phyloP scores from a whole-genome alignment of 2,329 filamentous ascomycete genomes.

The Nothophoma quercina region DNA sequence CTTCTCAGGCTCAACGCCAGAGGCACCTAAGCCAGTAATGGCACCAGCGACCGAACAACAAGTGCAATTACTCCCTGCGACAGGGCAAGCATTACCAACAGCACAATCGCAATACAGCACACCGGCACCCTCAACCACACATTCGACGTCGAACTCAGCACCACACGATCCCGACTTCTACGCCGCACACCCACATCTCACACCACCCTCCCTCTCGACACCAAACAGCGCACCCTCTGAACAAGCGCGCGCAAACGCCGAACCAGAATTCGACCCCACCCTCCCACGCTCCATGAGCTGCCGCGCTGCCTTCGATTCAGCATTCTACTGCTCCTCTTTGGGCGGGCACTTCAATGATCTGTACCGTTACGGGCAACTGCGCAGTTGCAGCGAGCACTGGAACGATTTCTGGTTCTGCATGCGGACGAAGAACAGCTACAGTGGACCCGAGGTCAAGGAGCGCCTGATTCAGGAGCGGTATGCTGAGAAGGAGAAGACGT shows the following conservation, averaged over 20 bases:
- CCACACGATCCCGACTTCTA: slow-evolving; percentile 61
- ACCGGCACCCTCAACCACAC: slow-evolving; percentile 25
- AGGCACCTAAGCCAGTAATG: slow-evolving; percentile 18
- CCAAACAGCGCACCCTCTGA: slow-evolving; percentile 9
- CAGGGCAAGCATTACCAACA: slow-evolving; percentile 22
- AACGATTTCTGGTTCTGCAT: slow-evolving; percentile 98
- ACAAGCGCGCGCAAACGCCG: slow-evolving; percentile 14
- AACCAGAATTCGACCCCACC: slow-evolving; percentile 32
- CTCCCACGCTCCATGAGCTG: slow-evolving; percentile 88
- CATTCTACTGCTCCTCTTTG: slow-evolving; percentile 91
- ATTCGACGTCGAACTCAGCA: slow-evolving; percentile 45
- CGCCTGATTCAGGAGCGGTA: slow-evolving; percentile 71
- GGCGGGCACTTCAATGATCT: slow-evolving; percentile 91
- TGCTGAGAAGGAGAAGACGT: slow-evolving; percentile 69
- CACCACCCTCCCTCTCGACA: slow-evolving; percentile 35
- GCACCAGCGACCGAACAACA: slow-evolving; percentile 13
- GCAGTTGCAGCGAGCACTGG: slow-evolving; percentile 85
- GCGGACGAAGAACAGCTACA: slow-evolving; percentile 71
- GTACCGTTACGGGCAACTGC: slow-evolving; percentile 83
- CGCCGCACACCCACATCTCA: slow-evolving; percentile 60
- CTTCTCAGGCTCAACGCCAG: slow-evolving; percentile 29
- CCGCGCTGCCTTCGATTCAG: slow-evolving; percentile 86
- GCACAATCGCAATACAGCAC: slow-evolving; percentile 27
- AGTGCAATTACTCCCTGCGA: slow-evolving; percentile 17
- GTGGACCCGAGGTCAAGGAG: slow-evolving; percentile 64